Evolutionary conservation across 2,329 filamentous ascomycete species (phyloP), one percentile per base, ranked within the genome.

Genomic region (Cyphellophora attinorum): DNA sequence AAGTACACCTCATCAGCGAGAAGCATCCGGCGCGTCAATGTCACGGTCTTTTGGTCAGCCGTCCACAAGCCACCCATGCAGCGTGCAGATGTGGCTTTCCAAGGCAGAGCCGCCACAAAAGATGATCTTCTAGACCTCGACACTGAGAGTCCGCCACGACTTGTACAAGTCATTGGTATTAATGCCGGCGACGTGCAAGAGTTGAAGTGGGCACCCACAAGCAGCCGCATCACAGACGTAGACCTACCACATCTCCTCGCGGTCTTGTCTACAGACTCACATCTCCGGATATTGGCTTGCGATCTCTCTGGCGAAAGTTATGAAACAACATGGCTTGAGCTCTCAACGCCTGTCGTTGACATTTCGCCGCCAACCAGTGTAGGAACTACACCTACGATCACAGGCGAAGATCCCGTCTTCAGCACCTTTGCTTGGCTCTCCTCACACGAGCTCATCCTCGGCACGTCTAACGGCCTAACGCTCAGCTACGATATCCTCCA

Each of bases 371-470:
- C 21, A 8, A 16, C 29, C 13, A 19, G 19, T 13, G 13, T 19
- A 35, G 17, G 34, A 16, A 18, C 34, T 36, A 8, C 31, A 34
- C 23, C 21, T 27, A 21, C 11, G 35, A 29, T 14, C 18, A 29
- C 35, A 44, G 8, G 31, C n/a, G 50, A 51, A 12, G 50, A 61
- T 32, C 70, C 70, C 2, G 50, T 79, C 3, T 76, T 65, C 42
- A 74, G 72, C 6, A 68, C 62, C 40, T 42, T 79, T 10, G 55
- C 66, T 12, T 79, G 74, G 72, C 54, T 77, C 11, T 74, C 70
- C 8, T 60, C 64, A 2, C 67, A 58, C 11, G 65, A 72, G 25
- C 55, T 80, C 34, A 67, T 67, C 3, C 67, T 68, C 13, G 70
- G 68, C 18, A 71, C 67, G 34, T 65, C 74, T 5, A 68, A 73